Conservation (phyloP, 2,329 filamentous ascomycete species). For the Dactylellina cionopaga region DNA sequence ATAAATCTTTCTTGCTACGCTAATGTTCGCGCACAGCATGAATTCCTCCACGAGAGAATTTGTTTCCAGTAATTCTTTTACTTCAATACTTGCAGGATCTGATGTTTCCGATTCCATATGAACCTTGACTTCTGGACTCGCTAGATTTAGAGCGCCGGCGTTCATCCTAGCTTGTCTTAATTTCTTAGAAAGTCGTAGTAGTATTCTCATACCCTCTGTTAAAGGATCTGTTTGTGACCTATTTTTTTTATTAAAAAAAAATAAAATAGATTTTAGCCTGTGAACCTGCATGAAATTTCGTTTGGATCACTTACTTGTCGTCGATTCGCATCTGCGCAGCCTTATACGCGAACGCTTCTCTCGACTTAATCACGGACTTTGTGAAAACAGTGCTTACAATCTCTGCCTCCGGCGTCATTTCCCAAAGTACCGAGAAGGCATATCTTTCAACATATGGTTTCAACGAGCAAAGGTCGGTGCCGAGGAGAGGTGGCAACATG, state of each 20-base stretch:
- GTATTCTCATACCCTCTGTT: slow-evolving; percentile 84
- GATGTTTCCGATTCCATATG: slow-evolving; percentile 95
- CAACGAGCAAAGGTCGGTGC: slow-evolving; percentile 93
- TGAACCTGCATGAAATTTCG: background rate
- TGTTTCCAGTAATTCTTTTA: slow-evolving; percentile 90
- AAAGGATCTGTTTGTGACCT: slow-evolving; percentile 79
- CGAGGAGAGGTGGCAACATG: slow-evolving; percentile 96
- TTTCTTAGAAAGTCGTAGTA: slow-evolving; percentile 89
- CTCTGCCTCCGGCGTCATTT: slow-evolving; percentile 84
- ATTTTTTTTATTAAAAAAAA: background rate
- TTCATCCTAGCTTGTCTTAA: slow-evolving; percentile 95
- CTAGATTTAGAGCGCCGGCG: slow-evolving; percentile 91
- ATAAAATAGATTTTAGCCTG: slow-evolving; percentile 8
- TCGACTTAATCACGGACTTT: slow-evolving; percentile 96
- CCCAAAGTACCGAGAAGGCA: slow-evolving; percentile 87
- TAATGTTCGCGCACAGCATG: slow-evolving; percentile 98
- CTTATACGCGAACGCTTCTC: slow-evolving; percentile 97
- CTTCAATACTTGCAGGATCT: slow-evolving; percentile 94
- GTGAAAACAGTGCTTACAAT: slow-evolving; percentile 88
- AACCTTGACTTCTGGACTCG: slow-evolving; percentile 96
- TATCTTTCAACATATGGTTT: slow-evolving; percentile 97
- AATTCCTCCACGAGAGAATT: slow-evolving; percentile 99
- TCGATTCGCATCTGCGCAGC: slow-evolving; percentile 94
- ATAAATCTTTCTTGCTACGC: slow-evolving; percentile 89
- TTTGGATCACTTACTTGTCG: slow-evolving; percentile 69